Base-by-base conservation (phyloP, 2,329 filamentous ascomycete species). In the Aurifilum marmelostoma region DNA sequence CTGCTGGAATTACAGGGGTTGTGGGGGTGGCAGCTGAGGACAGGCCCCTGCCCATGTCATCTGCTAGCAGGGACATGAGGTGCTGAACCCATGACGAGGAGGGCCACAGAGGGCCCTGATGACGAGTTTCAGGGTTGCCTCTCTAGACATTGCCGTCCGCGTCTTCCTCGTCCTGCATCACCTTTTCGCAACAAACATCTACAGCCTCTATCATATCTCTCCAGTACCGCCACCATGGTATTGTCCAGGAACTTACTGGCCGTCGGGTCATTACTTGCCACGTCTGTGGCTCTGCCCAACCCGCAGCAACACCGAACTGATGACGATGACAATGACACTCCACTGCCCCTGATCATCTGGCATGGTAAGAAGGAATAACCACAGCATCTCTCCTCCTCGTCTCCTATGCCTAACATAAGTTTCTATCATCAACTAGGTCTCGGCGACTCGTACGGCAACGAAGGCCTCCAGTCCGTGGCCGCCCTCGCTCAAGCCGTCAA, bases 301-400 rank as follows among this genome's bases (percentile, higher is more conserved):
- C 65, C 72, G 66, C 74, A 60, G 60, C 69, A 68, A 69, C 68
- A 37, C 69, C 67, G 60, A 12, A 64, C 69, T 16, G 72, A 79
- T 72, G 79, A 80, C 37, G 79, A 83, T 54, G 75, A 82, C 63
- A 79, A 85, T 76, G 87, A 89, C 73, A 89, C 87, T n/a, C 93
- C 92, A 3, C 87, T 97, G 39, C 96, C 96, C 0, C 85, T 99
- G 47, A 87, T 99, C 70, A 92, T 99, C 81, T 99, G 96, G 96
- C 96, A 99, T 80, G 96, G 79, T 81, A 72, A 62, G 76, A 60
- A 29, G 27, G 18, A 24, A 58, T 14, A 14, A 32, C 27, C 29
- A 72, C 77, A 7, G 37, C 34, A 39, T 54, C 54, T 14, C 5
- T 34, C 66, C 56, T 14, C 3, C 7, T 29, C 43, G 7, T 7